A percentile compares a stretch with the other conserved stretches of the same genome.
Conservation (phyloP, 2,329 filamentous ascomycete species). For the Trichoderma afroharzianum region DNA sequence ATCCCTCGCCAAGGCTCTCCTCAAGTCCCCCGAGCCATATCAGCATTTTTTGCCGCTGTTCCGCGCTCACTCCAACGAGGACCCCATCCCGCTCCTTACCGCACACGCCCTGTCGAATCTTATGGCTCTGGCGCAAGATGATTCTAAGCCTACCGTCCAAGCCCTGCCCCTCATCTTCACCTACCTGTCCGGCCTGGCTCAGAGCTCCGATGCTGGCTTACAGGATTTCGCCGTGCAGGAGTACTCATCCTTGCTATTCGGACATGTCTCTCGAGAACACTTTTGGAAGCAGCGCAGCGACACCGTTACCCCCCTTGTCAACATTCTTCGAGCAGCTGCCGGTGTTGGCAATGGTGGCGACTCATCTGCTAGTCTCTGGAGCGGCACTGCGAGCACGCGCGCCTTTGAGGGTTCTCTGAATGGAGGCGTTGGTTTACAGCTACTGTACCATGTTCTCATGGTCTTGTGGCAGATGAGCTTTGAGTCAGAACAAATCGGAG, state of each 20-base stretch:
- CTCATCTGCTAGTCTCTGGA: slow-evolving; percentile 60
- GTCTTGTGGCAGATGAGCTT: slow-evolving; percentile 98
- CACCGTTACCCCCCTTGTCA: slow-evolving; percentile 76
- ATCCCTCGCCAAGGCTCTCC: slow-evolving; percentile 69
- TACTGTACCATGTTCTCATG: slow-evolving; percentile 89
- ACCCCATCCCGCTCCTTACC: slow-evolving; percentile 83
- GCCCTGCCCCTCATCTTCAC: slow-evolving; percentile 79
- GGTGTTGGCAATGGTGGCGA: slow-evolving; percentile 65
- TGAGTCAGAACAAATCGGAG: slow-evolving; percentile 69
- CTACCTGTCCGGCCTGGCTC: slow-evolving; percentile 80
- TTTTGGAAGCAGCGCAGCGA: slow-evolving; percentile 92
- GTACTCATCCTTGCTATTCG: slow-evolving; percentile 80
- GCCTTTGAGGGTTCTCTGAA: slow-evolving; percentile 63
- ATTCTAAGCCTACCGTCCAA: slow-evolving; percentile 63
- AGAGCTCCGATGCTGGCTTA: slow-evolving; percentile 80
- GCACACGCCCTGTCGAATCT: slow-evolving; percentile 82
- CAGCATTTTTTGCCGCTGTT: slow-evolving; percentile 81
- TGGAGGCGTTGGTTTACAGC: slow-evolving; percentile 84
- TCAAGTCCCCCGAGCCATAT: slow-evolving; percentile 74
- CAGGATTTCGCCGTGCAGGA: slow-evolving; percentile 95
- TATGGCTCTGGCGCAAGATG: slow-evolving; percentile 64
- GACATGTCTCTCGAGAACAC: slow-evolving; percentile 66
- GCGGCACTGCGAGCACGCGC: slow-evolving; percentile 49
- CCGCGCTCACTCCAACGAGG: slow-evolving; percentile 69
- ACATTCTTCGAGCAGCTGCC: slow-evolving; percentile 76